phyloP scores from a whole-genome alignment of 208 protist genomes.

The Jaenimonas drosophilae region DNA sequence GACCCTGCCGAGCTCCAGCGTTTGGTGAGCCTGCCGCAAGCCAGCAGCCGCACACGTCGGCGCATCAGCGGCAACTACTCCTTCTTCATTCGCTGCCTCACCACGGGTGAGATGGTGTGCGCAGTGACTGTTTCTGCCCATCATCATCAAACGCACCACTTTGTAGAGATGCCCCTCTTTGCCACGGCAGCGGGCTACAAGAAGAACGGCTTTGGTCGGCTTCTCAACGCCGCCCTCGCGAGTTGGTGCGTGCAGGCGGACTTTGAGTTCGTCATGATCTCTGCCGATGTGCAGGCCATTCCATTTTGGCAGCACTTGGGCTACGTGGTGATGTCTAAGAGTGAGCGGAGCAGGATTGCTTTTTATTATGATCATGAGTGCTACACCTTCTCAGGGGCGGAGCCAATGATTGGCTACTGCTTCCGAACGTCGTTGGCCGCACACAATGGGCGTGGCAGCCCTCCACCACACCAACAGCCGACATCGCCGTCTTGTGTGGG shows the following conservation, averaged over 20 bases:
- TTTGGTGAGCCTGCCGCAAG: constrained; percentile 57
- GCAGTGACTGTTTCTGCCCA: constrained; percentile 71
- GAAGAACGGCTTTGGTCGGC: constrained; percentile 60
- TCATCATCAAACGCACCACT: constrained; percentile 60
- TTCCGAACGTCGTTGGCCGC: too few relatives aligned
- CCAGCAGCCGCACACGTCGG: constrained; percentile 63
- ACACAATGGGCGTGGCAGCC: too few relatives aligned
- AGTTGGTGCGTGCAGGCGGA: constrained; percentile 41
- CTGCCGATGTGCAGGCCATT: constrained; percentile 77
- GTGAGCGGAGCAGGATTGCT: constrained; percentile 62
- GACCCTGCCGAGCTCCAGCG: constrained; percentile 57
- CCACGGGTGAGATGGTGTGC: constrained; percentile 59
- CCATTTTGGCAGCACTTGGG: constrained; percentile 74
- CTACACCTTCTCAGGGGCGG: constrained; percentile 74
- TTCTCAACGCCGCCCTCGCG: constrained; percentile 66
- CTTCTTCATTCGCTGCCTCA: constrained; percentile 63
- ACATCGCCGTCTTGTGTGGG: too few relatives aligned
- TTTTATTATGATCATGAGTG: constrained; percentile 86
- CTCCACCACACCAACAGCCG: too few relatives aligned
- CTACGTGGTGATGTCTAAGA: constrained; percentile 61
- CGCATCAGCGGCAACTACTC: constrained; percentile 64
- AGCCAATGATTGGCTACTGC: constrained; percentile 82
- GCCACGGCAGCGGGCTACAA: constrained; percentile 84
- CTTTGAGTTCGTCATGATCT: constrained; percentile 83
- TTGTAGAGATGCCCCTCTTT: constrained; percentile 84